Base-by-base conservation (phyloP, 164 flowering plant genomes). In the Tetracentron sinense region DNA sequence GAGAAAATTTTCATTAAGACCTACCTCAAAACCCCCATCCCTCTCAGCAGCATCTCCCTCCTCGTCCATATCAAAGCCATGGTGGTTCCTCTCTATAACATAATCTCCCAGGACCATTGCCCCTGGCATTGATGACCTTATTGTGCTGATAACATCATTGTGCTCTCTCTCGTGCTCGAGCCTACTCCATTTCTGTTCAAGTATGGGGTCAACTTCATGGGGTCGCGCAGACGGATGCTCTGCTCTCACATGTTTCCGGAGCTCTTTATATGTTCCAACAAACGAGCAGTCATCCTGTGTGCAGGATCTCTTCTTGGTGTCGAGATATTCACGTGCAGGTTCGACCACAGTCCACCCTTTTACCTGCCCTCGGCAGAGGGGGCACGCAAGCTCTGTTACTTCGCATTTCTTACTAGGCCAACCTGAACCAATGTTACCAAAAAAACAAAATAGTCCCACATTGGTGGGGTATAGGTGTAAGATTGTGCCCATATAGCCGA, bases 261-360 rank as follows among this genome's bases (percentile, higher is more conserved):
- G 72, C 71, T 82, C 76, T 72, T 76, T 79, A 70, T 74, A 82
- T 16, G 71, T 70, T 53, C 86, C 83, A 26, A 72, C 52, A 60
- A 78, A 79, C n/a, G 75, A 63, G 48, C 82, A 82, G 29, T 71
- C 38, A 20, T 79, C 83, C 69, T 82, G 81, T 75, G 71, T 78
- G 64, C 86, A 82, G 57, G 48, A 74, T 62, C 85, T 73, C 71
- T 58, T 75, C 56, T 82, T 82, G 21, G 72, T 51, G 69, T 79
- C 78, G 1, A 82, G 69, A 72, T 74, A 69, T 20, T 76, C 65
- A 46, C 83, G 72, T 7, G 86, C 83, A 58, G 79, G 72, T 69
- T 80, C 81, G n/a, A 82, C 86, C 63, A 82, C 79, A 11, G 80
- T 75, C 83, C 79, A 75, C 1, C 86, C 86, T 65, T 82, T 82